phyloP scores from a whole-genome alignment of 108 stramenopile species.

The Epipyxis sp. region DNA sequence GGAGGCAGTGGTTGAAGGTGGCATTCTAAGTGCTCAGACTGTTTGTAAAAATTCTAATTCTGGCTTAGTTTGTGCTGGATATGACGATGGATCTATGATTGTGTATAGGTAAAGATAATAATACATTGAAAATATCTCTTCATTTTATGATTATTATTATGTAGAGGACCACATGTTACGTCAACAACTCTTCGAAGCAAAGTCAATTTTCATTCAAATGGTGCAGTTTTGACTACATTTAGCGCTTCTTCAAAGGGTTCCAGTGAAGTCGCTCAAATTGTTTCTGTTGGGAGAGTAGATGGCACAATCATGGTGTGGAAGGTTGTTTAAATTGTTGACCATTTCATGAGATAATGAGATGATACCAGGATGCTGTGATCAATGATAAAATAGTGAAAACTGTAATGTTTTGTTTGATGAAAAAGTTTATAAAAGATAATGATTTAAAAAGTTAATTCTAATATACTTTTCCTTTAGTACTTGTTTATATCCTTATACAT shows the following conservation, averaged over 20 bases:
- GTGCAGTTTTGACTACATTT: not conserved
- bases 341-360: no score
- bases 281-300: constrained; percentile 5
- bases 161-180: not conserved
- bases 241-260: not conserved
- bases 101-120: not conserved
- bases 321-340: not conserved
- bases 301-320: constrained; percentile 9
- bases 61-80: constrained; percentile 3
- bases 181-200: not conserved
- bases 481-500: no score
- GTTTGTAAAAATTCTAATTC: not conserved
- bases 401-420: no score
- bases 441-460: no score
- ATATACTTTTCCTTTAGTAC: no score
- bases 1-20: not conserved
- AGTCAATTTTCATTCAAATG: not conserved
- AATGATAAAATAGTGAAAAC: no score
- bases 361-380: no score
- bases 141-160: not conserved
- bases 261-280: not conserved
- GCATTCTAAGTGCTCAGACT: not conserved
- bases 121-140: not conserved
- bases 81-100: constrained; percentile 5
- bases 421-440: no score